Base-by-base conservation (phyloP, 176 grass and related monocot species). In the Triticum dicoccoides region DNA sequence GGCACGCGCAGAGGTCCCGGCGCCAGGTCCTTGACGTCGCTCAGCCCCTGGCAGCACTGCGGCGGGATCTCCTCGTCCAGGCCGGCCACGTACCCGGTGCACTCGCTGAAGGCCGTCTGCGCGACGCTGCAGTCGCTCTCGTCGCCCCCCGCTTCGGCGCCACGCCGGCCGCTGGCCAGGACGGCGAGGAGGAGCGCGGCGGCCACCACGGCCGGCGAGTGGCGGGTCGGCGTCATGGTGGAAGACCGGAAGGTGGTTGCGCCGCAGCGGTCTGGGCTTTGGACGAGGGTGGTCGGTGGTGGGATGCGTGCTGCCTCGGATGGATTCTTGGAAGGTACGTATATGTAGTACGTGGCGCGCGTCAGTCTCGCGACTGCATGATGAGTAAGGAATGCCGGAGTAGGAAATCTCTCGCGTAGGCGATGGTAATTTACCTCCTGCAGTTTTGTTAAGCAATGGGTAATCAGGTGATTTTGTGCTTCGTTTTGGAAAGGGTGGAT, bases 21-120 rank as follows among this genome's bases (percentile, higher is more conserved):
- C 44, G 44, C 44, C 11, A 47, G 11, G 44, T 13, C 44, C 44
- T 47, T 13, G 44, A 47, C 44, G 44, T 47, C 44, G 44, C 44
- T 10, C 44, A 47, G 44, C 44, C 44, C 44, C 44, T 69, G 3
- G 44, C 44, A 47, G 44, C 44, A 47, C 44, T 47, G 11, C 44
- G 44, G 44, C 44, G 44, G 44, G 44, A 47, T 10, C 44, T 12
- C 11, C 11, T 47, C 44, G 11, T 47, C 44, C 44, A 47, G 44
- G 11, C 44, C 11, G 44, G 11, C 44, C 11, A 47, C 11, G 11
- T 47, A 47, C 44, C 44, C 44, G 44, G 11, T 47, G 87, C 87
- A 89, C 17, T 89, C 82, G 44, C 82, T 58, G 76, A 89, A 89
- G 11, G 76, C 76, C 76, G 47, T 79, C 76, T 75, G 65, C 32